Evolutionary conservation across 768 basidiomycete species (phyloP).

Genomic region (Cantharellus cinnabarinus): DNA sequence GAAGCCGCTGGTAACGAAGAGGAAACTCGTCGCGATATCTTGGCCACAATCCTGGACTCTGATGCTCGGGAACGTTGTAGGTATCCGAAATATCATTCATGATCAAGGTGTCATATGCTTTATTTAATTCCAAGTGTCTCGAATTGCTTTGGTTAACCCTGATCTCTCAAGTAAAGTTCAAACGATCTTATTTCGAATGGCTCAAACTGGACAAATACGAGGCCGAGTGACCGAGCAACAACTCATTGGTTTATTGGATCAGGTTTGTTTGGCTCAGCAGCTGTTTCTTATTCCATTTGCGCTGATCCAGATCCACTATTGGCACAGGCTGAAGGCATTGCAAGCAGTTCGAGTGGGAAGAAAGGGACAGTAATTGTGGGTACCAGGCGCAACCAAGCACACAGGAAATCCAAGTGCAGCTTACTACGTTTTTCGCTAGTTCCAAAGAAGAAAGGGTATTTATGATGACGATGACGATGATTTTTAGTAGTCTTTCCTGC

Average conservation of each 20-base stretch:
- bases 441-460: conserved; percentile 19
- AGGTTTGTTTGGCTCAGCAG: conserved; percentile 25
- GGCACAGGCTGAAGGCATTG: conserved; percentile 33
- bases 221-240: conserved; percentile 60
- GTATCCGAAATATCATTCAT: conserved; percentile 5
- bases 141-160: conserved; percentile 73
- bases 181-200: conserved; percentile 58
- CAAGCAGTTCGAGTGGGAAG: conserved; percentile 12
- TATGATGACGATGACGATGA: conserved; percentile 19
- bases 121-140: conserved; percentile 34
- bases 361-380: conserved; percentile 22
- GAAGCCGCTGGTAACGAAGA: conserved; percentile 23
- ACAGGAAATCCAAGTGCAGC: not conserved
- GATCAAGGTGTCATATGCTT: not conserved
- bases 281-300: not conserved
- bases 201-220: conserved; percentile 60
- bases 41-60: conserved; percentile 56
- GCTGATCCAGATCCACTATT: conserved; percentile 10
- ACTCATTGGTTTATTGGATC: conserved; percentile 68
- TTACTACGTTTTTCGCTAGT: conserved; percentile 7
- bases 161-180: conserved; percentile 68
- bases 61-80: conserved; percentile 66
- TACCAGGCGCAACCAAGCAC: not conserved
- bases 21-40: conserved; percentile 52
- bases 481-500: no score